Percentiles rank a stretch among this genome's conserved stretches.
These are phyloP conservation scores for Clavulina sp. DNA, from an alignment of 768 basidiomycete genomes.

Conservation along the genomic window DNA sequence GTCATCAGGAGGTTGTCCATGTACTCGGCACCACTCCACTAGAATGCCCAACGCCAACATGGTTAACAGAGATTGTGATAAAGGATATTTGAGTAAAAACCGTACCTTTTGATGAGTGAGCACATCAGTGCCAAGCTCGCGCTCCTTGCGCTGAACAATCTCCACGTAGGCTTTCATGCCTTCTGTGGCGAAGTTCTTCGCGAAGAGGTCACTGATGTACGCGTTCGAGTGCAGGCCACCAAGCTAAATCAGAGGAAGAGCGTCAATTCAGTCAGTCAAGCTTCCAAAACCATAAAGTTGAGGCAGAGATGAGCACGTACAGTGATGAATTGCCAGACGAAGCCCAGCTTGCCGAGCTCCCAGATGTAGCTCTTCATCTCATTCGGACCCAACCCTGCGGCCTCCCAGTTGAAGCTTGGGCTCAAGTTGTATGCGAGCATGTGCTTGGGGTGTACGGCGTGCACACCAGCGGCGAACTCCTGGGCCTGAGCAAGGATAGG, in stretches of 20 bases:
- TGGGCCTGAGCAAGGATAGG: constrained; percentile 83
- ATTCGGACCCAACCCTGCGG: constrained; percentile 67
- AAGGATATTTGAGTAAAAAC: background rate
- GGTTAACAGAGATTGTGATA: background rate
- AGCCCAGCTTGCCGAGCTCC: constrained; percentile 88
- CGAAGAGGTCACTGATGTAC: constrained; percentile 89
- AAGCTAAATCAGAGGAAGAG: constrained; percentile 34
- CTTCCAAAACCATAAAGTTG: background rate
- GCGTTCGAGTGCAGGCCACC: constrained; percentile 95
- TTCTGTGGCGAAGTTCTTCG: constrained; percentile 70
- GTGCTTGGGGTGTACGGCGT: constrained; percentile 62
- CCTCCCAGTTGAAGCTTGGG: constrained; percentile 89
- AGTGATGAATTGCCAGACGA: constrained; percentile 98
- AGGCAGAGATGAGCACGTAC: constrained; percentile 27
- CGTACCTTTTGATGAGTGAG: constrained; percentile 90
- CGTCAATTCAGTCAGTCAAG: constrained; percentile 6
- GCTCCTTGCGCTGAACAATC: constrained; percentile 78
- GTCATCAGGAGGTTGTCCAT: constrained; percentile 85
- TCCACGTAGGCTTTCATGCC: constrained; percentile 99
- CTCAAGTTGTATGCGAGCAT: constrained; percentile 96
- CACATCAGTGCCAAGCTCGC: constrained; percentile 88
- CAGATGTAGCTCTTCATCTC: constrained; percentile 85
- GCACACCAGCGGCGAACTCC: constrained; percentile 84
- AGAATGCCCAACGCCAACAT: constrained; percentile 10
- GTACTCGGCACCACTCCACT: constrained; percentile 95